A percentile compares a stretch with the other conserved stretches of the same genome.
Conservation (phyloP, 495 filamentous ascomycete genomes). For the Podospora australis region DNA sequence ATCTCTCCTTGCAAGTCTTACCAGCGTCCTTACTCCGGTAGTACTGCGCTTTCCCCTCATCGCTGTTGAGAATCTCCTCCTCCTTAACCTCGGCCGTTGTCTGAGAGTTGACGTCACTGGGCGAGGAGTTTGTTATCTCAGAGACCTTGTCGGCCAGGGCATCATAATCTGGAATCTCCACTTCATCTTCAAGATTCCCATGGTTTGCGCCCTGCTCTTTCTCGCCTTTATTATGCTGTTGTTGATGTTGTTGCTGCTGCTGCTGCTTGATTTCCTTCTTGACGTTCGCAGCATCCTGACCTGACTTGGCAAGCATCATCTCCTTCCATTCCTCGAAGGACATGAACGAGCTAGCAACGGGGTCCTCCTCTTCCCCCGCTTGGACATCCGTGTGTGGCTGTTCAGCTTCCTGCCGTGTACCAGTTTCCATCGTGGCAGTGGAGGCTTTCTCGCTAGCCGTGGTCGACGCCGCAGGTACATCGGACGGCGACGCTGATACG, state of each 20-base stretch:
- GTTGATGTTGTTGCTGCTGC: conserved; percentile 32
- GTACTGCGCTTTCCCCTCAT: conserved; percentile 42
- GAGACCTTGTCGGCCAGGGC: conserved; percentile 44
- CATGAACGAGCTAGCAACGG: conserved; percentile 81
- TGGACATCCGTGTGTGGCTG: background rate
- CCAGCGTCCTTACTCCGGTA: conserved; percentile 84
- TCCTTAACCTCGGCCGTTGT: conserved; percentile 35
- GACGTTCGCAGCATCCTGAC: conserved; percentile 73
- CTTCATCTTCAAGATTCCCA: conserved; percentile 67
- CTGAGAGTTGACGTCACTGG: conserved; percentile 25
- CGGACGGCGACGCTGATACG: conserved; percentile 9
- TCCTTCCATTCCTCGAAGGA: conserved; percentile 99
- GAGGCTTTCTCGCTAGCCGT: conserved; percentile 6
- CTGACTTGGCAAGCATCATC: conserved; percentile 80
- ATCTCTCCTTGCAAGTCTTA: conserved; percentile 82
- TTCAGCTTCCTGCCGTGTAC: conserved; percentile 9
- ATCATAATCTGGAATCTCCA: conserved; percentile 84
- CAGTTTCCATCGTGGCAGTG: conserved; percentile 11
- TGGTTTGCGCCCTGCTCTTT: conserved; percentile 23
- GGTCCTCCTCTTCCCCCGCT: conserved; percentile 41
- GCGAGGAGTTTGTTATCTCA: conserved; percentile 25
- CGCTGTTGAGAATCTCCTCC: conserved; percentile 34
- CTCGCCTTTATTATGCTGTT: conserved; percentile 19
- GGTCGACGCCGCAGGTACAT: background rate
- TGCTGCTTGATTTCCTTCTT: conserved; percentile 48